Evolutionary conservation across 1,139 yeast genomes (phyloP).

Genomic region (Petasospora rhodanensis): DNA sequence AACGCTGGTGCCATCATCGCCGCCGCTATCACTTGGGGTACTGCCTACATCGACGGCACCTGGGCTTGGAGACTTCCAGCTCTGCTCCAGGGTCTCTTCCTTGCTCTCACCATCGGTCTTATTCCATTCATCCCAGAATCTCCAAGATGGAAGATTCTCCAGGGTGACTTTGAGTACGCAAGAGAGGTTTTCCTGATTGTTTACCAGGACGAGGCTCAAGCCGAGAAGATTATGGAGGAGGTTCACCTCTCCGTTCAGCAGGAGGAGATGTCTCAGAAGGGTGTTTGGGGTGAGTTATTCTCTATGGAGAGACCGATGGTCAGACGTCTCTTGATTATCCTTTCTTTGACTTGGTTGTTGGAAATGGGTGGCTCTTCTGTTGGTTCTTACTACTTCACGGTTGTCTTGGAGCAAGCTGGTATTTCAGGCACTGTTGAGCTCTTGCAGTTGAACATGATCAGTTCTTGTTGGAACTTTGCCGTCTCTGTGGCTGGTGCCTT

Average conservation of each 20-base stretch:
- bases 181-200: slow-evolving; percentile 32
- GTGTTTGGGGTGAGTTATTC: slow-evolving; percentile 22
- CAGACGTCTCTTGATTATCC: slow-evolving; percentile 35
- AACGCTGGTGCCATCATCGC: slow-evolving; percentile 42
- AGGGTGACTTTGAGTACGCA: slow-evolving; percentile 31
- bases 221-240: slow-evolving; percentile 21
- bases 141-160: slow-evolving; percentile 41
- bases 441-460: slow-evolving; percentile 39
- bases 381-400: slow-evolving; percentile 45
- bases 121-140: slow-evolving; percentile 42
- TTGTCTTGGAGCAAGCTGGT: slow-evolving; percentile 45
- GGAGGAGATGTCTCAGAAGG: slow-evolving; percentile 8
- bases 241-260: neutral
- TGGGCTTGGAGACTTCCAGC: slow-evolving; percentile 45
- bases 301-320: slow-evolving; percentile 30
- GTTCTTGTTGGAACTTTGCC: slow-evolving; percentile 40
- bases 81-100: slow-evolving; percentile 33
- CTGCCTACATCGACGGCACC: slow-evolving; percentile 29
- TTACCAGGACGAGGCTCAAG: slow-evolving; percentile 26
- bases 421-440: slow-evolving; percentile 37
- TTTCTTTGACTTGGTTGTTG: slow-evolving; percentile 25
- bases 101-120: slow-evolving; percentile 25
- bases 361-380: slow-evolving; percentile 43
- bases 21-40: slow-evolving; percentile 43
- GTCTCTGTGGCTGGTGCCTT: slow-evolving; percentile 33